These are phyloP conservation scores for Clitopilus hobsonii DNA, from an alignment of 768 basidiomycete species.

Conservation along the genomic window DNA sequence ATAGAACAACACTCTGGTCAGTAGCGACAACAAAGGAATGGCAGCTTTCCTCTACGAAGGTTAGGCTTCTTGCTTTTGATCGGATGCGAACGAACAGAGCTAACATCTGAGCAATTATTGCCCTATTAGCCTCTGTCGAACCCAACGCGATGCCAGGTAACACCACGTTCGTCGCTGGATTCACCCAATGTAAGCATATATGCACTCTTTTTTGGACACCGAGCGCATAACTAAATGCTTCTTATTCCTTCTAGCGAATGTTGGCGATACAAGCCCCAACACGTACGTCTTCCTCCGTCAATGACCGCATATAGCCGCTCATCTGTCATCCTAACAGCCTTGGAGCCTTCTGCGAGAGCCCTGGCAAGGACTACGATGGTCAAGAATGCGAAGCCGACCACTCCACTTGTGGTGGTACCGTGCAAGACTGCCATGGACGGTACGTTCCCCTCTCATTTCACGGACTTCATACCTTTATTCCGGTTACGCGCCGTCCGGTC, in stretches of 20 bases:
- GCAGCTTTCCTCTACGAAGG: constrained; percentile 77
- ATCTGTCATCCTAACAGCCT: constrained; percentile 26
- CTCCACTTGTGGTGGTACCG: constrained; percentile 71
- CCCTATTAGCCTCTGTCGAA: constrained; percentile 48
- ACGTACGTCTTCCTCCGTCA: constrained; percentile 43
- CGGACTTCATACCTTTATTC: background rate
- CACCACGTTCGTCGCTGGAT: constrained; percentile 68
- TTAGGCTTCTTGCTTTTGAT: constrained; percentile 22
- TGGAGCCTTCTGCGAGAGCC: constrained; percentile 77
- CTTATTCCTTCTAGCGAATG: constrained; percentile 49
- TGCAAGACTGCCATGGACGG: constrained; percentile 69
- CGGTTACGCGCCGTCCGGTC: background rate
- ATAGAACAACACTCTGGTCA: constrained; percentile 80
- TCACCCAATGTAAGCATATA: constrained; percentile 70
- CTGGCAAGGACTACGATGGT: constrained; percentile 65
- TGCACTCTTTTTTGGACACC: background rate
- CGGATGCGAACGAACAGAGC: background rate
- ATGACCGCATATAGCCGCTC: background rate
- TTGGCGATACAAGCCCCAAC: constrained; percentile 77
- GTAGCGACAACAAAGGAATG: constrained; percentile 84
- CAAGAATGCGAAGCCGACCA: constrained; percentile 63
- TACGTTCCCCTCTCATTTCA: constrained; percentile 16
- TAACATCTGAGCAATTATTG: constrained; percentile 3
- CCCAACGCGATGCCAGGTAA: constrained; percentile 66
- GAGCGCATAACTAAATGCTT: background rate